Evolutionary conservation across 1,139 yeast species (phyloP), one percentile per base, ranked within the genome.

Genomic region (Debaryomyces udenii): DNA sequence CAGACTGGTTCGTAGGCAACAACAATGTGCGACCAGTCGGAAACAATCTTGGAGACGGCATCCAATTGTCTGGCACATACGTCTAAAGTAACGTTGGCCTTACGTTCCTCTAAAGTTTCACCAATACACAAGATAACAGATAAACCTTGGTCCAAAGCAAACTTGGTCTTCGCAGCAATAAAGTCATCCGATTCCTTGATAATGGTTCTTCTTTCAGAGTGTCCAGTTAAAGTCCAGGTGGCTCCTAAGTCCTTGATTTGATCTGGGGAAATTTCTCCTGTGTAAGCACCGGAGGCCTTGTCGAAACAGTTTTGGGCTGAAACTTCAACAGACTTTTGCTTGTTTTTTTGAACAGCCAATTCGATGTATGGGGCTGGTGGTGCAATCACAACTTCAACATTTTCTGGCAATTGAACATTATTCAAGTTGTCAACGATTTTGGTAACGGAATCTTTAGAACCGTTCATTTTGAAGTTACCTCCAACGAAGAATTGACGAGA

Each of bases 1-100:
- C 99, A 93, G 57, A 93, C 96, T 59, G 99, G 99, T 77, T 93
- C 99, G 76, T 94, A 94, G 63, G 99, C 99, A 68, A 94, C 76
- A 53, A 93, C 99, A 57, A 93, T 78, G 70, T 87, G 79, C 52
- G 85, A 62, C 99, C 99, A 93, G 81, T 91, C 98, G 58, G 78
- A 69, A 51, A 91, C 84, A 55, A 84, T 76, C 65, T 81, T 86
- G 60, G 87, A 74, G 48, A 86, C 97, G 50, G 98, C 97, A 55
- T 83, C 80, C 66, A 93, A 79, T 80, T 93, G 98, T 74, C 87
- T 82, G 64, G 88, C 82, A 68, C 88, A 86, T 49, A 94, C 96
- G 22, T 83, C 79, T 61, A 91, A 78, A 59, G 99, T 93, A 69
- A 82, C 65, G 64, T 86, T 88, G 44, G 90, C 78, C 74, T 93